A percentile compares a stretch with the other conserved stretches of the same genome.
Evolutionary conservation across 176 grass and related monocot genomes (phyloP).

Genomic region (Juncus inflexus): DNA sequence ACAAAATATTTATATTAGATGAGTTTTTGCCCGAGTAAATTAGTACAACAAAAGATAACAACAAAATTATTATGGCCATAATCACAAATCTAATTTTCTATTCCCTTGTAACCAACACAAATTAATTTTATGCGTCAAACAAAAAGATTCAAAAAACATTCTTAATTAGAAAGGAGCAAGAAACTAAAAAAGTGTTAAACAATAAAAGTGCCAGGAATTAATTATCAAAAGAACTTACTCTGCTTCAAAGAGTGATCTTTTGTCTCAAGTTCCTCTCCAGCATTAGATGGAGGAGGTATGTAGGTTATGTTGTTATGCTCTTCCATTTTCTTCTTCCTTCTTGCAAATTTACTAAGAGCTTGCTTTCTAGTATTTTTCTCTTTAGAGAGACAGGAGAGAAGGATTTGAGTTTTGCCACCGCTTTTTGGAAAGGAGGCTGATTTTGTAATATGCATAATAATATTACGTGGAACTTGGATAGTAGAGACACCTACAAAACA

Average conservation of each 20-base stretch:
- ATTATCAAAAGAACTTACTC: slow-evolving; percentile 9
- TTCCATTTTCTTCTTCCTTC: slow-evolving; percentile 12
- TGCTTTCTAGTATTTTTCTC: too few relatives aligned
- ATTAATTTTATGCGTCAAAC: neutral
- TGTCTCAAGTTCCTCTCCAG: neutral
- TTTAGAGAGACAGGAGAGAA: too few relatives aligned
- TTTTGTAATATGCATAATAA: too few relatives aligned
- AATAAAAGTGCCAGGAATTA: neutral
- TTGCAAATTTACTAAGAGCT: too few relatives aligned
- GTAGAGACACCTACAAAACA: too few relatives aligned
- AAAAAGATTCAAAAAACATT: neutral
- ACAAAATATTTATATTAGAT: neutral
- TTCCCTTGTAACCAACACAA: neutral
- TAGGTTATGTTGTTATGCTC: slow-evolving; percentile 23
- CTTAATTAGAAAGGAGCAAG: neutral
- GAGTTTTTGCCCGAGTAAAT: neutral
- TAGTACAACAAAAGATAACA: neutral
- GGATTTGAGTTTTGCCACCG: too few relatives aligned
- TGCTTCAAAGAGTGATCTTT: slow-evolving; percentile 10
- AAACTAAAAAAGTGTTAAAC: neutral
- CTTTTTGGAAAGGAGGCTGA: too few relatives aligned
- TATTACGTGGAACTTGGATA: too few relatives aligned
- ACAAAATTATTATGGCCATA: neutral
- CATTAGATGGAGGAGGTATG: slow-evolving; percentile 19
- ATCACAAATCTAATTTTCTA: slow-evolving; percentile 2